Evolutionary conservation across 805 yeast genomes (phyloP).

Genomic region (Scheffersomyces lignosus): DNA sequence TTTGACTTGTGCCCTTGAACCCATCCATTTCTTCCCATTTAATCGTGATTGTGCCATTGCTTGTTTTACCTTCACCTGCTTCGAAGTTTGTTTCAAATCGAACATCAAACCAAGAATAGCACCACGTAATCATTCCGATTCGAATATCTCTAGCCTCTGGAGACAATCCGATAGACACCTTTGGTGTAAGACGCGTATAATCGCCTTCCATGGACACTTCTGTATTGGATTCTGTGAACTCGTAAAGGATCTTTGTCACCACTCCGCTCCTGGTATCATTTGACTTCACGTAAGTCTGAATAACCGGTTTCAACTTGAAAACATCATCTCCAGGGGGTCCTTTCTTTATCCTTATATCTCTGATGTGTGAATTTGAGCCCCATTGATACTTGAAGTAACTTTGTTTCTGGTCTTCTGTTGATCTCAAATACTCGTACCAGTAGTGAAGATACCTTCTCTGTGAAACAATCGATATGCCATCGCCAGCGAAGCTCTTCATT

Average conservation of each 20-base stretch:
- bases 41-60: background rate
- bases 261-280: background rate
- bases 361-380: no score
- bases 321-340: background rate
- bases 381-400: no score
- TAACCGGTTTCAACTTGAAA: background rate
- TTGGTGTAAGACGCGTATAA: background rate
- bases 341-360: background rate
- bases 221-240: background rate
- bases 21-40: conserved; percentile 61
- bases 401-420: background rate
- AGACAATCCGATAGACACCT: background rate
- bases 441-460: conserved; percentile 70
- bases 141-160: conserved; percentile 1
- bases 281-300: background rate
- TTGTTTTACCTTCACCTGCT: no score
- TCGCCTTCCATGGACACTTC: background rate
- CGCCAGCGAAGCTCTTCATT: conserved; percentile 54
- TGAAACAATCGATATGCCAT: conserved; percentile 70
- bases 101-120: conserved; percentile 33
- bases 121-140: conserved; percentile 11
- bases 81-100: conserved; percentile 19
- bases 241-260: background rate
- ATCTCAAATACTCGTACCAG: conserved; percentile 28
- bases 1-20: conserved; percentile 54